These are phyloP conservation scores for Pyracantha coccinea DNA, from an alignment of 331 rosid species.

Conservation along the genomic window DNA sequence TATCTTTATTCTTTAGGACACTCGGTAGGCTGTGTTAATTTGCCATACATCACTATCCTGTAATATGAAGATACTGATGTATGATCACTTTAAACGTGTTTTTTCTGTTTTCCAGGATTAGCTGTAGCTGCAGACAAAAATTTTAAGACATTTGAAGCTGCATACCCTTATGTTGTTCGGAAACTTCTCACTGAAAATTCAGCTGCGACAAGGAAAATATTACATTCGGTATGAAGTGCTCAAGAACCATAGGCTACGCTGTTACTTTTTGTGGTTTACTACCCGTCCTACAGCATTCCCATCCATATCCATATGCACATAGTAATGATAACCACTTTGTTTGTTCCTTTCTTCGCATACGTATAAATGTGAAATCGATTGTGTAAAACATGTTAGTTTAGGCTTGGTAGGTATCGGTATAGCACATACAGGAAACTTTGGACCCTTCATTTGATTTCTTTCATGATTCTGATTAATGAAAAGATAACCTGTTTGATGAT, in stretches of 20 bases:
- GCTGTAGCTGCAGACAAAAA: constrained; percentile 72
- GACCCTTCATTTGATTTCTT: not conserved
- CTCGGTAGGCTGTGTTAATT: not conserved
- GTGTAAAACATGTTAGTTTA: not conserved
- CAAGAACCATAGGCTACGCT: constrained; percentile 6
- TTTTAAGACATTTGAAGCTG: constrained; percentile 95
- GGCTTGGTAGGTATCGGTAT: not conserved
- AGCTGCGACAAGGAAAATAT: constrained; percentile 54
- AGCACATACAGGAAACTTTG: not conserved
- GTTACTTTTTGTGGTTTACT: not conserved
- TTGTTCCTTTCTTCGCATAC: not conserved
- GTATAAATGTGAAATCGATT: not conserved
- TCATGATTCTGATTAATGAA: not conserved
- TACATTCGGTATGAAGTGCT: constrained; percentile 57
- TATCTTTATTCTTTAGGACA: not conserved
- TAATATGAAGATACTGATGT: not conserved
- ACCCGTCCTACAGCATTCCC: not conserved
- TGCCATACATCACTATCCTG: not conserved
- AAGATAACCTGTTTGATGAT: not conserved
- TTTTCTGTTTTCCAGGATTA: constrained; percentile 45
- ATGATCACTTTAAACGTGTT: too few species aligned
- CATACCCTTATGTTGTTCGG: constrained; percentile 83
- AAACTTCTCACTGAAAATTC: constrained; percentile 92
- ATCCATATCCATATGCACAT: not conserved
- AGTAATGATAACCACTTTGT: not conserved